Conservation (phyloP, 176 grass and related monocot species). For the Canna indica region DNA sequence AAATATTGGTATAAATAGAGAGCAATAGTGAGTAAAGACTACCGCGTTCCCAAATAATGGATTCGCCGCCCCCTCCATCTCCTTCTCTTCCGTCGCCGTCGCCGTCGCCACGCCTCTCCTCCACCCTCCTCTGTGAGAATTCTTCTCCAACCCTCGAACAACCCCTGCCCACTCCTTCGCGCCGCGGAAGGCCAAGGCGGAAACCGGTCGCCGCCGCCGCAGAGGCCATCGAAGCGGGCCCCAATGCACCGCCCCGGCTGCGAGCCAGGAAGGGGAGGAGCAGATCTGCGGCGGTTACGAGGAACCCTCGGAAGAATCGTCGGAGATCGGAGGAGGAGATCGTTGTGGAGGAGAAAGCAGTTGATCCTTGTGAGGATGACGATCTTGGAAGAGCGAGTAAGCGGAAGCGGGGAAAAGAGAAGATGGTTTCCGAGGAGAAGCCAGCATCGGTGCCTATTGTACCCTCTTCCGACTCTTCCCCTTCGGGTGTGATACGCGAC, state of each 20-base stretch:
- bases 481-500: not conserved
- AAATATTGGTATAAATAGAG: too few species aligned
- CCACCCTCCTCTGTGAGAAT: constrained; percentile 50
- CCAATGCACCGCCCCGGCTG: not conserved
- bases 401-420: constrained; percentile 28
- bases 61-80: constrained; percentile 15
- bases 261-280: constrained; percentile 23
- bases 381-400: constrained; percentile 32
- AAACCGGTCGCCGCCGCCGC: constrained; percentile 2
- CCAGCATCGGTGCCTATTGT: constrained; percentile 23
- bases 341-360: constrained; percentile 31
- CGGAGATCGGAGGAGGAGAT: constrained; percentile 56
- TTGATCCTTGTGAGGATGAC: constrained; percentile 23
- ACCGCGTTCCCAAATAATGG: not conserved
- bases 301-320: constrained; percentile 39
- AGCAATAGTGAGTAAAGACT: too few species aligned
- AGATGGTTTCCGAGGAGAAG: not conserved
- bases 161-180: constrained; percentile 22
- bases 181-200: constrained; percentile 6
- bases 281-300: constrained; percentile 18
- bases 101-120: not conserved
- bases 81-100: constrained; percentile 29
- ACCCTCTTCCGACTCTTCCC: not conserved
- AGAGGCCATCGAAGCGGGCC: not conserved
- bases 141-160: constrained; percentile 9